Conservation (phyloP, 1,139 yeast species). For the Yamadazyma blattariae region DNA sequence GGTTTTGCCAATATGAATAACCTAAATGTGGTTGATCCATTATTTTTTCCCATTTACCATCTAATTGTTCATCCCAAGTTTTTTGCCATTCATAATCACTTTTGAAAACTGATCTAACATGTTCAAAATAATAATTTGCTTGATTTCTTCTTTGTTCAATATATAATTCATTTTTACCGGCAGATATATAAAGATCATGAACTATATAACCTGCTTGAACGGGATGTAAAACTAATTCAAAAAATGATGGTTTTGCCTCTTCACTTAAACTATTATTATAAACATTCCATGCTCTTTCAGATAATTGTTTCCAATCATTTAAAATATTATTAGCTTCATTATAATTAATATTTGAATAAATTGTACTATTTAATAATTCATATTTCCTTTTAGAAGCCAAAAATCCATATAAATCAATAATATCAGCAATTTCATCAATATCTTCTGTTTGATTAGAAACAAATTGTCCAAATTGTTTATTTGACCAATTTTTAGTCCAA, state of each 20-base stretch:
- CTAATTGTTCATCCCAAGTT: conserved; percentile 12
- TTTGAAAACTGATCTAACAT: conserved; percentile 12
- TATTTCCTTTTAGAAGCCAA: conserved; percentile 13
- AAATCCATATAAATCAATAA: conserved; percentile 16
- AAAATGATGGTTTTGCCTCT: conserved; percentile 14
- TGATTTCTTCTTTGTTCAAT: conserved; percentile 14
- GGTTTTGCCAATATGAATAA: conserved; percentile 18
- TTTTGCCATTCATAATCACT: conserved; percentile 13
- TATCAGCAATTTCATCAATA: conserved; percentile 12
- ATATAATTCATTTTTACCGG: conserved; percentile 14
- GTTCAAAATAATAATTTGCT: conserved; percentile 12
- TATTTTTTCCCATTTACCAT: conserved; percentile 16
- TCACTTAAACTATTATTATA: conserved; percentile 12
- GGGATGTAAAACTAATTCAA: conserved; percentile 14
- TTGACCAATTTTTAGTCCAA: conserved; percentile 14
- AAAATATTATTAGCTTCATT: conserved; percentile 15
- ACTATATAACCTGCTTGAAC: conserved; percentile 15
- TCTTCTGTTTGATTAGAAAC: conserved; percentile 4
- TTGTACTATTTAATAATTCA: conserved; percentile 14
- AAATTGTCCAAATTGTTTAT: conserved; percentile 13
- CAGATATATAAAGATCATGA: conserved; percentile 13
- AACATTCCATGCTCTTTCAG: conserved; percentile 14
- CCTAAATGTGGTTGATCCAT: conserved; percentile 18
- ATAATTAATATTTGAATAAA: conserved; percentile 13
- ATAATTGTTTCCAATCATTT: conserved; percentile 11